Base-by-base conservation (phyloP, 2,329 filamentous ascomycete genomes). In the Neonectria neomacrospora region DNA sequence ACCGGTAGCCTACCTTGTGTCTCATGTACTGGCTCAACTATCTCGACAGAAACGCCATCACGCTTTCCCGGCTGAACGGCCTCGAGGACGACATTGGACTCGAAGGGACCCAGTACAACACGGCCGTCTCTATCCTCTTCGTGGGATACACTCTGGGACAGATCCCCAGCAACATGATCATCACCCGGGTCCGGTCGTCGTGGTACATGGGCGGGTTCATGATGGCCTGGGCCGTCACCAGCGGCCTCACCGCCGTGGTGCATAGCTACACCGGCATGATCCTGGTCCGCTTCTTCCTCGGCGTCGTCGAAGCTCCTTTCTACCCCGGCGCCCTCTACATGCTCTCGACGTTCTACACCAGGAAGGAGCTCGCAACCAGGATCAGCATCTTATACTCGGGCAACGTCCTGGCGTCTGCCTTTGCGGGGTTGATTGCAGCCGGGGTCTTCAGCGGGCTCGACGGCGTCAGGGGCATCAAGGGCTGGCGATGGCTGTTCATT, bases 21-120 rank as follows among this genome's bases (percentile, higher is more conserved):
- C 61, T 74, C 28, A 32, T 50, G 47, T 50, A 50, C 28, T 50
- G 47, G 47, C 28, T 50, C 28, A 50, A 50, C 47, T 50, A 50
- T 3, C 47, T 50, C 28, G 47, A 85, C 63, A 75, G 82, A 18
- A 85, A 84, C 57, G 84, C 87, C 60, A 86, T 87, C 65, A 85
- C 86, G 3, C 82, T 84, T n/a, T 85, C 86, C 9, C 78, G 81
- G 45, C 73, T 88, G 23, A 81, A 85, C 64, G 83, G 84, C 2
- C 73, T 88, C 11, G 81, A 85, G 56, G 77, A 81, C 20, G 85
- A 87, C 52, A 72, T 88, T 2, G 74, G 78, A 4, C 73, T 88
- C 53, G 73, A 74, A 0, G 80, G 79, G 11, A 28, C 41, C 42
- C 63, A 73, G 56, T 73, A 73, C 55, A 69, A 73, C 54, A 73